Evolutionary conservation across 352 stramenopile genomes (phyloP), one percentile per base, ranked within the genome.

Genomic region (Pythium chondricola): DNA sequence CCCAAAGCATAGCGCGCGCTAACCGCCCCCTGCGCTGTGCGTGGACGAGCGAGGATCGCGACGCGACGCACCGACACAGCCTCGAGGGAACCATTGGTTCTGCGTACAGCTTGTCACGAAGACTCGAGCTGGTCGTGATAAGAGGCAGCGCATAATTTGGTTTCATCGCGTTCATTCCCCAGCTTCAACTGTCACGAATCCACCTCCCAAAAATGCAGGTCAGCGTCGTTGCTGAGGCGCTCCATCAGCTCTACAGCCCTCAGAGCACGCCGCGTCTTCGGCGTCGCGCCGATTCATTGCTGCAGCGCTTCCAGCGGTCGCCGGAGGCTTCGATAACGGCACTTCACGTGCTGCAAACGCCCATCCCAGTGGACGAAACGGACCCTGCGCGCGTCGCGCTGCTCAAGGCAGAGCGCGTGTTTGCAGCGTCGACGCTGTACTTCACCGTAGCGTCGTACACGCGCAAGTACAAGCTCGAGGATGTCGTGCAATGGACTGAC

Each of bases 301-400:
- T 91, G 11, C 77, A 88, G 49, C 74, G 64, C 26, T 89, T 89
- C 55, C 80, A 89, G 56, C 75, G 71, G 35, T 88, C 73, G 11
- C 80, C 80, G 13, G 69, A 88, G 56, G 80, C 80, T 17, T 48
- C 65, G 14, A 57, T 73, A 25, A 77, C 69, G 29, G 72, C 75
- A 26, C 50, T 92, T 25, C 46, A 63, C 5, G 72, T 88, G 29
- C 57, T 92, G 4, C 66, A 79, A 40, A 17, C 64, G 32, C 73
- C 72, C 24, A 76, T 85, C n/a, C 25, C 44, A 9, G 51, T 49
- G 13, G 44, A 52, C 10, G 45, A 59, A 38, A 35, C n/a, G 5
- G 42, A 52, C 20, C 14, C 27, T 2, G 60, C 27, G 46, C 38
- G 9, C 56, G 65, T 29, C 27, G 53, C 59, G 18, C 55, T 79